Evolutionary conservation across 2,329 filamentous ascomycete species (phyloP).

Genomic region (Pyrenochaeta sp.): DNA sequence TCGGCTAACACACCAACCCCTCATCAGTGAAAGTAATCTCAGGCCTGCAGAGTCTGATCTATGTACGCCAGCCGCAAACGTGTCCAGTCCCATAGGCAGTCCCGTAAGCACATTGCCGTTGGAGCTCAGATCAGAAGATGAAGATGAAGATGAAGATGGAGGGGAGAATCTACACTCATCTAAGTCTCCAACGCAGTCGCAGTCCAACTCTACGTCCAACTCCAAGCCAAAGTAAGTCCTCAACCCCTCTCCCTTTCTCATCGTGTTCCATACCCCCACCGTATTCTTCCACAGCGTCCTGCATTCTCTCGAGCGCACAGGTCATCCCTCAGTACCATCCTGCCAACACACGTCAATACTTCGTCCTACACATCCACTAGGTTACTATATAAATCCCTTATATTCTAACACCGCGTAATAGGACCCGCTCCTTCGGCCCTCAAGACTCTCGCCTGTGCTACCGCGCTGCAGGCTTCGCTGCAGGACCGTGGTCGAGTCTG

Average conservation of each 20-base stretch:
- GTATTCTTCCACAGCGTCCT: too few species aligned
- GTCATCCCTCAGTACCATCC: too few species aligned
- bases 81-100: background rate
- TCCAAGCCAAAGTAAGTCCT: too few species aligned
- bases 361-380: too few species aligned
- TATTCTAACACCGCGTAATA: background rate
- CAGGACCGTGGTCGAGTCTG: slow-evolving; percentile 3
- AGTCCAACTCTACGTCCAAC: too few species aligned
- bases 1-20: background rate
- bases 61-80: background rate
- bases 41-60: too few species aligned
- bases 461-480: slow-evolving; percentile 3
- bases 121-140: background rate
- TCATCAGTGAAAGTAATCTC: background rate
- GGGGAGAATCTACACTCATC: too few species aligned
- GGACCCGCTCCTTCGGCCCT: background rate
- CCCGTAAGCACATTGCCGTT: background rate
- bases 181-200: too few species aligned
- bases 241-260: too few species aligned
- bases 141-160: background rate
- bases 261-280: too few species aligned
- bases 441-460: slow-evolving; percentile 6
- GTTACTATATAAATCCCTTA: background rate
- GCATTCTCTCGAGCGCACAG: too few species aligned
- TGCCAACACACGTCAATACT: too few species aligned